These are phyloP conservation scores for Nitzschia sp. DNA, from an alignment of 108 stramenopile genomes.

Conservation along the genomic window DNA sequence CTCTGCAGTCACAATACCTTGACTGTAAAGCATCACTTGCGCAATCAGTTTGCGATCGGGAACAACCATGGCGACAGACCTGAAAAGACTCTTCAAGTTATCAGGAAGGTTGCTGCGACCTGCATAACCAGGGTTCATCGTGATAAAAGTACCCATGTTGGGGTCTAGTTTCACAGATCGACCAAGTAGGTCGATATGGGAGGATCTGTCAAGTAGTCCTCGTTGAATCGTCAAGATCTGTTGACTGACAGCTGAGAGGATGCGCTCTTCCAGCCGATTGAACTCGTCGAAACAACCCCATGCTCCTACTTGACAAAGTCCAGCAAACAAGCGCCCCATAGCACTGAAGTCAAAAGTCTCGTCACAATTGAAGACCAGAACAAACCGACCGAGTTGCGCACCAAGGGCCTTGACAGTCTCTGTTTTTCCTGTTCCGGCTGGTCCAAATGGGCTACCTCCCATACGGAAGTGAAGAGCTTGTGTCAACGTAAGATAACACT, in stretches of 20 bases:
- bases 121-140: conserved; percentile 99
- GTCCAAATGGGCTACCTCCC: conserved; percentile 98
- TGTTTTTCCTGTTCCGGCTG: conserved; percentile 99
- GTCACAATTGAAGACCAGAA: conserved; percentile 96
- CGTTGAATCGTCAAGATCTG: conserved; percentile 96
- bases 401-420: conserved; percentile 98
- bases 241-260: conserved; percentile 95
- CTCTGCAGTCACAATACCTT: conserved; percentile 97
- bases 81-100: conserved; percentile 96
- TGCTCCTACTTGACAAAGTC: conserved; percentile 95
- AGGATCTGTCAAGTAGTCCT: conserved; percentile 71
- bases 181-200: conserved; percentile 75
- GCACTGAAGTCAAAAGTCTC: conserved; percentile 97
- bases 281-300: conserved; percentile 99
- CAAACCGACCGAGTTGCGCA: conserved; percentile 93
- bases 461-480: conserved; percentile 96
- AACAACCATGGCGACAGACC: conserved; percentile 97
- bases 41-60: conserved; percentile 97
- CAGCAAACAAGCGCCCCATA: conserved; percentile 97
- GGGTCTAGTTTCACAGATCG: conserved; percentile 78
- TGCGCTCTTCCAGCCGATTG: conserved; percentile 97
- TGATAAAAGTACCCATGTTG: conserved; percentile 97
- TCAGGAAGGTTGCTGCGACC: conserved; percentile 99
- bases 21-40: conserved; percentile 97
- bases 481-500: conserved; percentile 95